phyloP scores from a whole-genome alignment of 2,329 filamentous ascomycete species.

The Sporothrix protearum region DNA sequence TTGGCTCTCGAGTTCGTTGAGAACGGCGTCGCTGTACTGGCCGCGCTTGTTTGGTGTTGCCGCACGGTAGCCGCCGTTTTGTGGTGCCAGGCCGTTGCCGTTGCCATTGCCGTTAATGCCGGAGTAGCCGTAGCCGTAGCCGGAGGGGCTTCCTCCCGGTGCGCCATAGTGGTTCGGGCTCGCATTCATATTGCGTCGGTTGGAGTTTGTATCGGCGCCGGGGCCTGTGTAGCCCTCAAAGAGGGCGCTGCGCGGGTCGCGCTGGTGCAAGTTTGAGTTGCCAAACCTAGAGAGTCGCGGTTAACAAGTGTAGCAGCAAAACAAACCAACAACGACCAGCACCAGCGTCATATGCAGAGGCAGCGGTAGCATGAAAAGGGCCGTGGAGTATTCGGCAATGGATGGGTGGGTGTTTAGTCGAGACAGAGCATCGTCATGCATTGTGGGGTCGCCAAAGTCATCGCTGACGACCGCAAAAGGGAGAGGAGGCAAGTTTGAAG shows the following conservation, averaged over 20 bases:
- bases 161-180: conserved; percentile 43
- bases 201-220: conserved; percentile 41
- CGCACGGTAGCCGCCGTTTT: conserved; percentile 51
- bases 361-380: background rate
- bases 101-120: conserved; percentile 35
- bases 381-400: background rate
- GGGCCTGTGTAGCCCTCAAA: conserved; percentile 69
- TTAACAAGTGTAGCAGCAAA: background rate
- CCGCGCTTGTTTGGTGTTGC: conserved; percentile 74
- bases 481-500: no score
- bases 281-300: conserved; percentile 53
- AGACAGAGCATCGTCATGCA: background rate
- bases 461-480: background rate
- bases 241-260: conserved; percentile 67
- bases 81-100: conserved; percentile 37
- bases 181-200: conserved; percentile 44
- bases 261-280: conserved; percentile 66
- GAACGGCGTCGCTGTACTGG: conserved; percentile 86
- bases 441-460: background rate
- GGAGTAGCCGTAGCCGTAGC: conserved; percentile 54
- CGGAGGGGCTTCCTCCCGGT: conserved; percentile 38
- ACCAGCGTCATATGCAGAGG: background rate
- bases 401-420: background rate
- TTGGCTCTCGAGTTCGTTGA: conserved; percentile 92
- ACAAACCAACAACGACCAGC: background rate